Evolutionary conservation across 495 filamentous ascomycete species (phyloP).

Genomic region (Hypoxylon subgilvum): DNA sequence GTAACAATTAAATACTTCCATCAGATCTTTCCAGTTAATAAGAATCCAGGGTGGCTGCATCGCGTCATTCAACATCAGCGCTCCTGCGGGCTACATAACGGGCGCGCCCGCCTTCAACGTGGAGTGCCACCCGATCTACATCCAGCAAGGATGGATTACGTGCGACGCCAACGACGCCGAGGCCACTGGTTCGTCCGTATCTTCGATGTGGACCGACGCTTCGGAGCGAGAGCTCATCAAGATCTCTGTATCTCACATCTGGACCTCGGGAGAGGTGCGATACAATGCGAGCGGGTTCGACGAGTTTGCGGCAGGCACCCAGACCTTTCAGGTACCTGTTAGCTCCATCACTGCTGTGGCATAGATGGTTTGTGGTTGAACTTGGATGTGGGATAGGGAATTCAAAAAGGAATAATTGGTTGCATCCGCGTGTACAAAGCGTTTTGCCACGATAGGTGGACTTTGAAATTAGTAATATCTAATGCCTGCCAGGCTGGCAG

Average conservation of each 20-base stretch:
- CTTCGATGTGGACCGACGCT: conserved; percentile 2
- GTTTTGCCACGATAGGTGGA: not conserved
- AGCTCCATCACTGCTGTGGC: conserved; percentile 11
- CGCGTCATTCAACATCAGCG: conserved; percentile 14
- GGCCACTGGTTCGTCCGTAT: conserved; percentile 1
- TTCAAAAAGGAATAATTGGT: not conserved
- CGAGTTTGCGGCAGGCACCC: conserved; percentile 1
- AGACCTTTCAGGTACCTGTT: conserved; percentile 14
- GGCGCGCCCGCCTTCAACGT: conserved; percentile 16
- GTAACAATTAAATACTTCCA: not conserved
- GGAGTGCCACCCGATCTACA: conserved; percentile 8
- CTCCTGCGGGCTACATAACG: conserved; percentile 15
- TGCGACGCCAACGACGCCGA: conserved; percentile 4
- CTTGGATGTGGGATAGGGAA: not conserved
- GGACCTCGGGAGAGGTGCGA: conserved; percentile 1
- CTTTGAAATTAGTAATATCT: not conserved
- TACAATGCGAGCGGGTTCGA: conserved; percentile 17
- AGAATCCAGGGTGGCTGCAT: conserved; percentile 13
- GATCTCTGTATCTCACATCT: conserved; percentile 16
- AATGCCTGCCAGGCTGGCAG: not conserved
- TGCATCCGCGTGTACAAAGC: not conserved
- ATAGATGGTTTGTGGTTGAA: conserved; percentile 4
- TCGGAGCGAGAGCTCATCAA: not conserved
- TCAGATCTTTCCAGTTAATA: not conserved
- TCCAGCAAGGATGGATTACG: not conserved